Evolutionary conservation across 2,329 filamentous ascomycete species (phyloP), one percentile per base, ranked within the genome.

Genomic region (Lasiodiplodia sp.): DNA sequence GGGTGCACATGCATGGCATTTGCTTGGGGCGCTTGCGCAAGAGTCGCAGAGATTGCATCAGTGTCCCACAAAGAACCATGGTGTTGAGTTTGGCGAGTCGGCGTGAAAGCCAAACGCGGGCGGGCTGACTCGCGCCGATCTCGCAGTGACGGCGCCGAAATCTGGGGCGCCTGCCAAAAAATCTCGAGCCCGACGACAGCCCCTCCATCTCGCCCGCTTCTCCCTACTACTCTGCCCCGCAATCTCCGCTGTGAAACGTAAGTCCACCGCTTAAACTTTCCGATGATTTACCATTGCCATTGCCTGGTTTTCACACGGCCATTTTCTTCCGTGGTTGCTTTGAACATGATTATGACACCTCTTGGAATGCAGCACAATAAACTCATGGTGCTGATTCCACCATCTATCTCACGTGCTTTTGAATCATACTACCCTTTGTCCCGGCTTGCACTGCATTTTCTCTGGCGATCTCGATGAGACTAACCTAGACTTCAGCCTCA

Each of bases 111-210:
- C 23, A 34, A 16, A 53, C 4, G 8, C 25, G 25, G n/a, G 53
- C n/a, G 28, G 53, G 51, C 44, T 67, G 65, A 67, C 55, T 67
- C 65, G 55, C 25, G 55, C 65, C 44, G 55, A 57, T 60, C 18
- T 28, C 44, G 65, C 53, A 66, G 28, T 53, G 62, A 53, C 62
- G 7, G 47, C 62, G 62, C 53, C 53, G 40, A 51, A 52, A 55
- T 38, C 55, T 51, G 53, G 52, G 21, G 37, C 53, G 51, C 11
- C 56, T 58, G 65, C 55, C 65, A 52, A 60, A 67, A 67, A 67
- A 67, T 52, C 65, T 67, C 55, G 23, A 67, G n/a, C 53, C 28
- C 31, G 64, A 64, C 60, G 18, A 64, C 60, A 38, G 25, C 47
- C 21, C 60, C 18, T 52, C 47, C 47, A 52, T 28, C 25, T 31